Base-by-base conservation (phyloP, 768 basidiomycete species). In the Hortiboletus flavorubellus region DNA sequence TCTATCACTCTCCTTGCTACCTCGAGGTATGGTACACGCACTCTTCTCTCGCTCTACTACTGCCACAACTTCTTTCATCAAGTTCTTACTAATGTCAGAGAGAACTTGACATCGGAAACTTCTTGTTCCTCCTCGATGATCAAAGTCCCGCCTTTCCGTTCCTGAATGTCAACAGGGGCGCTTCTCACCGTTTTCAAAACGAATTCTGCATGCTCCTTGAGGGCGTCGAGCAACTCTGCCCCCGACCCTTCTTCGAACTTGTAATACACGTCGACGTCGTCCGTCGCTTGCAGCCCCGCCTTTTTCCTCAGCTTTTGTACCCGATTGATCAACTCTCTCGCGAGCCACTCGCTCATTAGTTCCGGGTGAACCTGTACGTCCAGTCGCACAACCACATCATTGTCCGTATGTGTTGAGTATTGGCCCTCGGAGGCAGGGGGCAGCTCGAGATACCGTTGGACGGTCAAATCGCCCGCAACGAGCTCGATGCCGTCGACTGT, bases 261-360 rank as follows among this genome's bases (percentile, higher is more conserved):
- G 75, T 94, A 94, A 73, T 86, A 95, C 39, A 97, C 82, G 50
- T 91, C 80, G 30, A 98, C 85, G 67, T 97, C 92, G 68, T 99
- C 97, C 8, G 93, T 94, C 18, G 96, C 88, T 72, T 94, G 93
- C 59, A 98, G 77, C 14, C 94, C 93, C 1, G 93, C 94, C 72
- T 94, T 93, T 77, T 99, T 99, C 63, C 97, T 81, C 56, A 98
- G 76, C 69, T 91, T 93, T 76, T 99, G 97, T 41, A 98, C 87
- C 51, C 95, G 87, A 61, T 94, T 96, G 59, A 89, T 88, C 60
- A 98, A 72, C 71, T 96, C 92, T 43, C 97, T 83, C 44, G 91
- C 87, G 26, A 94, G 78, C 78, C 92, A 94, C 76, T 98, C 91
- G 48, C 84, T 78, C 70, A 87, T 84, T 42, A 98, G 80, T 59